Evolutionary conservation across 257 asterid genomes (phyloP).

Genomic region (Penstemon eatonii): DNA sequence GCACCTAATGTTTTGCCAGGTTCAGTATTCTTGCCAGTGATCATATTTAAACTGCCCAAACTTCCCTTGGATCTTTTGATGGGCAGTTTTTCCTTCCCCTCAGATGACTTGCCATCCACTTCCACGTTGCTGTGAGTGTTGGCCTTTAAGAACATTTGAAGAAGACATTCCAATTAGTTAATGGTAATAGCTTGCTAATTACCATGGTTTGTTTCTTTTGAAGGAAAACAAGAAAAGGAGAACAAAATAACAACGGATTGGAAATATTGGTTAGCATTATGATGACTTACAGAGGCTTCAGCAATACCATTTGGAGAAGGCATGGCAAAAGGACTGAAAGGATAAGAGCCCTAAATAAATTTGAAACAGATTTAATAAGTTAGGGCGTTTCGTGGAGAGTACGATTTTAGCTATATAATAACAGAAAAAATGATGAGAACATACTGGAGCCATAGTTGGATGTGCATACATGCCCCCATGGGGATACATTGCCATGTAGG

Average conservation of each 20-base stretch:
- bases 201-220: too few species aligned
- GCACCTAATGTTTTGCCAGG: constrained; percentile 61
- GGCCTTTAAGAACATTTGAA: constrained; percentile 24
- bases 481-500: constrained; percentile 96
- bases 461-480: constrained; percentile 91
- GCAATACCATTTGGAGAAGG: constrained; percentile 86
- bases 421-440: neutral
- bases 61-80: constrained; percentile 60
- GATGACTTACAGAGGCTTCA: constrained; percentile 75
- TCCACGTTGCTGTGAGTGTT: constrained; percentile 42
- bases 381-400: neutral
- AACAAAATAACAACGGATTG: too few species aligned
- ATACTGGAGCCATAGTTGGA: constrained; percentile 94
- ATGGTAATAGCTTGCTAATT: too few species aligned
- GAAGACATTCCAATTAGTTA: neutral
- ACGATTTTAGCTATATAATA: too few species aligned
- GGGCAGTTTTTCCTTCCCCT: constrained; percentile 56
- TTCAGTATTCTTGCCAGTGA: constrained; percentile 69
- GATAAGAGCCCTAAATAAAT: constrained; percentile 38
- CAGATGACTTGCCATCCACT: constrained; percentile 34
- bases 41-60: constrained; percentile 81
- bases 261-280: too few species aligned
- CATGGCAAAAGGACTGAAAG: constrained; percentile 61
- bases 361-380: neutral
- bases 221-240: too few species aligned